These are phyloP conservation scores for Blastocystis sp. DNA, from an alignment of 352 stramenopile genomes.

Conservation along the genomic window DNA sequence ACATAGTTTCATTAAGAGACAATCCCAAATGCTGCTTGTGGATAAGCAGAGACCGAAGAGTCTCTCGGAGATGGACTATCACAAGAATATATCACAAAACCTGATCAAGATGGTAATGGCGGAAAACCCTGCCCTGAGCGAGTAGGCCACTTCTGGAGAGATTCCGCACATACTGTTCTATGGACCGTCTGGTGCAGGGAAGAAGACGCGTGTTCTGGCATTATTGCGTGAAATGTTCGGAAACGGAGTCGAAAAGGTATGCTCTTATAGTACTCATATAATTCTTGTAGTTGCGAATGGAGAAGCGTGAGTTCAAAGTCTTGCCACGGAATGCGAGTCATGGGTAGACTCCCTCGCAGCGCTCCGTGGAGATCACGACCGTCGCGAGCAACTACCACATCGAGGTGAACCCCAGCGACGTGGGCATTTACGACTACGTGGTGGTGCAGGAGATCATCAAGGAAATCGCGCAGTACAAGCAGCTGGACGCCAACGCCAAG, in stretches of 20 bases:
- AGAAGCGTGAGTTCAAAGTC: slow-evolving; percentile 87
- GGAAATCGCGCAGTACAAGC: slow-evolving; percentile 90
- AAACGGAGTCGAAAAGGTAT: slow-evolving; percentile 84
- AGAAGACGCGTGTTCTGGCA: slow-evolving; percentile 95
- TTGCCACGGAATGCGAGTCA: not conserved
- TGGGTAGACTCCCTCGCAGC: slow-evolving; percentile 78
- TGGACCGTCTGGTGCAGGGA: slow-evolving; percentile 90
- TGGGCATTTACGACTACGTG: slow-evolving; percentile 89
- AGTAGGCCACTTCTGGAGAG: slow-evolving; percentile 75
- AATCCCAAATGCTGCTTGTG: slow-evolving; percentile 89
- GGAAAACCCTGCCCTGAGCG: not conserved
- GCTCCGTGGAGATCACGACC: slow-evolving; percentile 93
- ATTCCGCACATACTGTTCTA: slow-evolving; percentile 95
- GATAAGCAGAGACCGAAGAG: slow-evolving; percentile 93
- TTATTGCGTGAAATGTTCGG: slow-evolving; percentile 91
- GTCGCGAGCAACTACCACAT: slow-evolving; percentile 96
- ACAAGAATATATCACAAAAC: slow-evolving; percentile 86
- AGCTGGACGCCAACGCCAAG: slow-evolving; percentile 78
- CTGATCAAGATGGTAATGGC: slow-evolving; percentile 77
- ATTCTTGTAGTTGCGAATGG: slow-evolving; percentile 75
- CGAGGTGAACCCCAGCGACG: slow-evolving; percentile 95
- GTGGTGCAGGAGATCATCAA: slow-evolving; percentile 98
- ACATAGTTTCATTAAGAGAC: slow-evolving; percentile 3
- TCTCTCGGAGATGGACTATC: slow-evolving; percentile 86
- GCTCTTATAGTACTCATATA: slow-evolving; percentile 70